Base-by-base conservation (phyloP, 352 stramenopile species). In the Nothophytophthora sp. region DNA sequence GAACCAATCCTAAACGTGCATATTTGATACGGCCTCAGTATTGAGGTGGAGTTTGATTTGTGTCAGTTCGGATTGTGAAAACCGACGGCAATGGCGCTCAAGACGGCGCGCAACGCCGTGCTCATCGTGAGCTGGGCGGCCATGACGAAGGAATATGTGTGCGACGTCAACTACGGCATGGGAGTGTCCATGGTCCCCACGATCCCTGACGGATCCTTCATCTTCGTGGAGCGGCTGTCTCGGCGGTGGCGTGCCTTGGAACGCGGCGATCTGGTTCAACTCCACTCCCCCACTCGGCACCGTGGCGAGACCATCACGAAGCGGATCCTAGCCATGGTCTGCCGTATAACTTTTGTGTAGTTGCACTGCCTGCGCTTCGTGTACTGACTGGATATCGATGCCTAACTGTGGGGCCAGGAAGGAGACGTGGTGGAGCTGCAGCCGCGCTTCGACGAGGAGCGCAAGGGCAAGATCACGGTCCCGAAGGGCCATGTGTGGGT, bases 401-500 rank as follows among this genome's bases (percentile, higher is more conserved):
- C n/a, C 4, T n/a, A n/a, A 16, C 42, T 46, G 5, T 34, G 41
- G 25, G 2, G 50, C 22, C 64, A 95, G 85, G 85, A 95, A 38
- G 85, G 85, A 35, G 82, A 95, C 32, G 71, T 80, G 16, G 79
- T 95, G 34, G 70, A 88, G 63, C 67, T 92, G n/a, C 74, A 92
- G 29, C 81, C 81, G 39, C 75, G 76, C 19, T 85, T 88, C 30
- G 77, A 89, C 47, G 45, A 85, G 29, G 51, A 72, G 27, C 76
- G 75, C 4, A 70, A 60, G 27, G 70, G 70, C 20, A 86, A 71
- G 34, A 74, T 92, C 33, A 74, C 62, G 5, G 72, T 99, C 16
- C 96, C 96, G 5, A 88, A 96, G 50, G 93, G 96, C 42, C 92
- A 98, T 58, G 67, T 98, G 25, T 99, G 96, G 96, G 64, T 99